A percentile compares a stretch with the other conserved stretches of the same genome.
Evolutionary conservation across 805 yeast genomes (phyloP).

Genomic region (Teunomyces gatunensis): DNA sequence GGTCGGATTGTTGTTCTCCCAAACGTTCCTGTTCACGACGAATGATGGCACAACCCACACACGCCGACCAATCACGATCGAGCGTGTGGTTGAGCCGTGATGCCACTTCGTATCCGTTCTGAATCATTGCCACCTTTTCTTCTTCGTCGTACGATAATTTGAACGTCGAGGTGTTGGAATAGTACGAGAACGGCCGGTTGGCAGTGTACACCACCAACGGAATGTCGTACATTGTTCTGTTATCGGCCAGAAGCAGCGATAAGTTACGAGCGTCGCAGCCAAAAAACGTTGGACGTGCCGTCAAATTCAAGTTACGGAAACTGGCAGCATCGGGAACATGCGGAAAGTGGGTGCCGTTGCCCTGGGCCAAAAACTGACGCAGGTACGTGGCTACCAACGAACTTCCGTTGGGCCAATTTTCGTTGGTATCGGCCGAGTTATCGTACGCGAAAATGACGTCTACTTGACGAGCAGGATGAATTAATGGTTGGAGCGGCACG

Average conservation of each 20-base stretch:
- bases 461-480: slow-evolving; percentile 57
- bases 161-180: slow-evolving; percentile 28
- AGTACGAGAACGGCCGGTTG: slow-evolving; percentile 28
- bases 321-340: slow-evolving; percentile 22
- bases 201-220: slow-evolving; percentile 31
- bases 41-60: slow-evolving; percentile 30
- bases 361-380: slow-evolving; percentile 48
- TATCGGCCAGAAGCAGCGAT: slow-evolving; percentile 8
- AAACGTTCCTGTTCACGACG: slow-evolving; percentile 24
- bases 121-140: slow-evolving; percentile 23
- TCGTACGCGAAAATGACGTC: slow-evolving; percentile 68
- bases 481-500: slow-evolving; percentile 63
- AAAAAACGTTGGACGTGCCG: slow-evolving; percentile 26
- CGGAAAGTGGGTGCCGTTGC: slow-evolving; percentile 25
- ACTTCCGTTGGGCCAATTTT: slow-evolving; percentile 66
- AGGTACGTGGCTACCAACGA: slow-evolving; percentile 55
- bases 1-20: slow-evolving; percentile 21
- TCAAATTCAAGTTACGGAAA: slow-evolving; percentile 28
- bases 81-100: slow-evolving; percentile 19
- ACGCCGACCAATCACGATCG: slow-evolving; percentile 21
- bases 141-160: slow-evolving; percentile 22
- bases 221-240: slow-evolving; percentile 6
- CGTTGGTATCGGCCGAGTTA: slow-evolving; percentile 62
- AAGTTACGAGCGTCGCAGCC: slow-evolving; percentile 27
- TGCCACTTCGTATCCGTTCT: slow-evolving; percentile 27